phyloP scores from a whole-genome alignment of 1,284 basidiomycete species.

The Phellopilus nigrolimitatus region DNA sequence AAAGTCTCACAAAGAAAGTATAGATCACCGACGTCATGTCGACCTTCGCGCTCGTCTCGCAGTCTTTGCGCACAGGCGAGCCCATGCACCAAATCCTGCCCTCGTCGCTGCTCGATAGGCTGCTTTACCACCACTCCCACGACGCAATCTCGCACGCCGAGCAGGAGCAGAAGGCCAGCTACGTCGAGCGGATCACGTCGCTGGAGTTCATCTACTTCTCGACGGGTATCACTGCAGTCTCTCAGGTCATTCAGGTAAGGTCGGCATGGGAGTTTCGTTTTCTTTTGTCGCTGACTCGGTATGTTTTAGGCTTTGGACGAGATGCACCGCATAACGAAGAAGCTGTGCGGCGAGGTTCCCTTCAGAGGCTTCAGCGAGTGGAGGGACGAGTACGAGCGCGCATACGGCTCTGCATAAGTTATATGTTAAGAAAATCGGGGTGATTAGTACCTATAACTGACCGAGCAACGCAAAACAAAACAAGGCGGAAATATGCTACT shows the following conservation, averaged over 20 bases:
- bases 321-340: constrained; percentile 36
- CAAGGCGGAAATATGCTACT: too few species aligned
- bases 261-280: background rate
- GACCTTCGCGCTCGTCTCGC: constrained; percentile 40
- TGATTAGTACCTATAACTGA: too few species aligned
- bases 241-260: constrained; percentile 39
- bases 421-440: too few species aligned
- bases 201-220: constrained; percentile 43
- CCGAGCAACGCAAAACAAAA: too few species aligned
- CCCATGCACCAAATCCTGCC: constrained; percentile 42
- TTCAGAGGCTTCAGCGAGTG: constrained; percentile 40
- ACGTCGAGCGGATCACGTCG: background rate
- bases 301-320: constrained; percentile 37
- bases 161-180: background rate
- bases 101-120: constrained; percentile 38
- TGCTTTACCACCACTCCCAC: constrained; percentile 37
- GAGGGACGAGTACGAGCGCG: constrained; percentile 33
- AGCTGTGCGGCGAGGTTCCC: constrained; percentile 43
- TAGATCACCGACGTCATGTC: constrained; percentile 44
- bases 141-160: background rate
- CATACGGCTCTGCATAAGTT: too few species aligned
- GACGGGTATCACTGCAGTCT: constrained; percentile 39
- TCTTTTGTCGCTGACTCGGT: background rate
- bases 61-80: constrained; percentile 42
- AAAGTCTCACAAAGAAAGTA: background rate